A percentile compares a stretch with the other conserved stretches of the same genome.
Evolutionary conservation across 139 green algal genomes (phyloP).

Genomic region (Mychonastes homosphaera): DNA sequence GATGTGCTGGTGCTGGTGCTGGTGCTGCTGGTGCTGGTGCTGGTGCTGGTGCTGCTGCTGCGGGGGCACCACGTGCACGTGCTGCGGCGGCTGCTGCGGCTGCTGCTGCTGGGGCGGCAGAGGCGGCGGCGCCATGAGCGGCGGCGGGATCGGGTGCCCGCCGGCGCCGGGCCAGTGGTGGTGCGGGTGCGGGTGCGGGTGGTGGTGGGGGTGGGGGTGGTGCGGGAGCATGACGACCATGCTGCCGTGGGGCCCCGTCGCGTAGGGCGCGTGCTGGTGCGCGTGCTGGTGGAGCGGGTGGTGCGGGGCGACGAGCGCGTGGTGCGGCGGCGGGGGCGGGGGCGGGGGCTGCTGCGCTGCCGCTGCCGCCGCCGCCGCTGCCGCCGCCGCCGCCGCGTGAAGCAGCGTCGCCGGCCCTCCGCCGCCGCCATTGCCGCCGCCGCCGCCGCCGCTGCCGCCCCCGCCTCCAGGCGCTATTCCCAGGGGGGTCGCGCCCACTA

Average conservation of each 20-base stretch:
- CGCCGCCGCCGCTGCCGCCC: not conserved
- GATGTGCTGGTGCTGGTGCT: not conserved
- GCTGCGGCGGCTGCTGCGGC: not conserved
- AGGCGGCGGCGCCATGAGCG: too few species aligned
- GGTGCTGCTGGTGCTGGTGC: not conserved
- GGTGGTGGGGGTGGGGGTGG: too few species aligned
- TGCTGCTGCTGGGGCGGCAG: conserved; percentile 4
- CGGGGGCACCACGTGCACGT: not conserved
- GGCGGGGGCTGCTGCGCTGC: not conserved
- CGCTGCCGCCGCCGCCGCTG: not conserved
- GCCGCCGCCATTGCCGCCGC: conserved; percentile 3
- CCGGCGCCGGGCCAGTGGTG: too few species aligned
- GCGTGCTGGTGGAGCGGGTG: not conserved
- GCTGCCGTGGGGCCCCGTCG: too few species aligned
- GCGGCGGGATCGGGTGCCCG: too few species aligned
- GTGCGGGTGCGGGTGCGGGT: too few species aligned
- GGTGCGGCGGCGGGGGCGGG: not conserved
- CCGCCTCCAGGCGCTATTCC: too few species aligned
- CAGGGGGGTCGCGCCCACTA: too few species aligned
- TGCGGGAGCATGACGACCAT: too few species aligned
- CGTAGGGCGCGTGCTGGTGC: not conserved
- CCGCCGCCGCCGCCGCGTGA: conserved; percentile 2
- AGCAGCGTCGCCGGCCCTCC: not conserved
- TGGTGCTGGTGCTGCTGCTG: not conserved
- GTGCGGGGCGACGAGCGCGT: too few species aligned